Evolutionary conservation across 768 basidiomycete genomes (phyloP).

Genomic region (Suillus variegatus): DNA sequence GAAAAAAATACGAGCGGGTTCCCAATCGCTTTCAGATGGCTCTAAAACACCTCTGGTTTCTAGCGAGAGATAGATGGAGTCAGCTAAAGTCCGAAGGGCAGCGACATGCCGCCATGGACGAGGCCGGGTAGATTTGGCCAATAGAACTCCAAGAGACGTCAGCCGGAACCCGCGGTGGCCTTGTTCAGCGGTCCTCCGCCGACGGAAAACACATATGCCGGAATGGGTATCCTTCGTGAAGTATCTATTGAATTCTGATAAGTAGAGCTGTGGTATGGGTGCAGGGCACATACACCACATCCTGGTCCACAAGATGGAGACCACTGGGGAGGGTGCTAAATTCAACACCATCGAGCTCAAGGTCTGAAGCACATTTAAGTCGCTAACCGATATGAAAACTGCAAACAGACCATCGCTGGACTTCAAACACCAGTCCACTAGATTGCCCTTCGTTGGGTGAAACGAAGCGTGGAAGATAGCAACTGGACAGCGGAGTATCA

Average conservation of each 20-base stretch:
- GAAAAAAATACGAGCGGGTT: slow-evolving; percentile 62
- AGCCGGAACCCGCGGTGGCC: slow-evolving; percentile 82
- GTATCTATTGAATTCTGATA: slow-evolving; percentile 45
- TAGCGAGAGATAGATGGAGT: slow-evolving; percentile 51
- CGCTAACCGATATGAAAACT: background rate
- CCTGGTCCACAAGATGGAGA: slow-evolving; percentile 75
- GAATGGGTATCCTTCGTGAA: slow-evolving; percentile 69
- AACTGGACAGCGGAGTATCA: slow-evolving; percentile 41
- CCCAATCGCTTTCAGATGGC: slow-evolving; percentile 60
- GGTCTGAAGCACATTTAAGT: slow-evolving; percentile 40
- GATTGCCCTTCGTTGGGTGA: slow-evolving; percentile 80
- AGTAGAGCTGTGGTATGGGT: slow-evolving; percentile 2
- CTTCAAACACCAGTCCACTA: slow-evolving; percentile 78
- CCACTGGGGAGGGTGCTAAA: slow-evolving; percentile 84
- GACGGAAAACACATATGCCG: slow-evolving; percentile 74
- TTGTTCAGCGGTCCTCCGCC: slow-evolving; percentile 64
- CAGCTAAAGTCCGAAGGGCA: slow-evolving; percentile 61
- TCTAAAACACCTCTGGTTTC: slow-evolving; percentile 50
- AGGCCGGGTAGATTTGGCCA: slow-evolving; percentile 63
- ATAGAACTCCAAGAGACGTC: slow-evolving; percentile 73
- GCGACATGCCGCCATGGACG: slow-evolving; percentile 77
- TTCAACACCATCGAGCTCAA: slow-evolving; percentile 71
- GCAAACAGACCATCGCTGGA: slow-evolving; percentile 58
- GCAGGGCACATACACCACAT: slow-evolving; percentile 63
- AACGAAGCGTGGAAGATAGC: slow-evolving; percentile 86